Evolutionary conservation across 108 stramenopile species (phyloP), one percentile per base, ranked within the genome.

Genomic region (Discostella pseudostelligera): DNA sequence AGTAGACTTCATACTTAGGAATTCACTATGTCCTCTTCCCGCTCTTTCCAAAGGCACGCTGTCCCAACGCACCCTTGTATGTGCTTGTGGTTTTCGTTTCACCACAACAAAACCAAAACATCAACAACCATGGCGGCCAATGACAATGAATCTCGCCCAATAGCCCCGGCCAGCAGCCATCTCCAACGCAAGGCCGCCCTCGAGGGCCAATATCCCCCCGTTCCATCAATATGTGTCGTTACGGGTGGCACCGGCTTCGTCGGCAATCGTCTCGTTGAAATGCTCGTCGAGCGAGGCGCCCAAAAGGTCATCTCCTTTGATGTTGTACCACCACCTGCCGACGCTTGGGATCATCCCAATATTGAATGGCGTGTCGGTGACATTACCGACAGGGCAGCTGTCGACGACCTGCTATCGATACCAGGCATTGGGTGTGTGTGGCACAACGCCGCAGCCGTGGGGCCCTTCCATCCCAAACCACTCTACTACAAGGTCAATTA

Each of bases 361-460:
- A 81, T 78, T 32, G 73, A 78, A 45, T 82, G 81, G 81, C 58
- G 77, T 4, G 58, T 82, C 22, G 87, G 98, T 10, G 94, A 97
- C 80, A 55, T 99, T 16, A 92, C 95, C 39, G 83, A 84, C 40
- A 67, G 70, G 17, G 73, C 81, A n/a, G 90, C 87, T 9, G 94
- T 78, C 55, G 81, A 88, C 49, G 94, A 92, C 13, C 88, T 91
- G 47, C 29, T 72, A 25, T 73, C 69, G 19, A 70, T 69, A 17
- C 76, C 81, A 1, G 82, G 91, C 8, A 79, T 90, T 9, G 95
- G 96, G 62, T 77, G 86, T 62, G 90, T 96, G 7, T 99, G 81
- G 81, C 98, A 99, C 76, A 95, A 96, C 69, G 98, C 92, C 16
- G 98, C 98, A 4, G 80, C 95, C 58, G 98, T 99, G 29, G 98